Evolutionary conservation across 148 eudicot species (phyloP).

Genomic region (Amaranthus hypochondriacus): DNA sequence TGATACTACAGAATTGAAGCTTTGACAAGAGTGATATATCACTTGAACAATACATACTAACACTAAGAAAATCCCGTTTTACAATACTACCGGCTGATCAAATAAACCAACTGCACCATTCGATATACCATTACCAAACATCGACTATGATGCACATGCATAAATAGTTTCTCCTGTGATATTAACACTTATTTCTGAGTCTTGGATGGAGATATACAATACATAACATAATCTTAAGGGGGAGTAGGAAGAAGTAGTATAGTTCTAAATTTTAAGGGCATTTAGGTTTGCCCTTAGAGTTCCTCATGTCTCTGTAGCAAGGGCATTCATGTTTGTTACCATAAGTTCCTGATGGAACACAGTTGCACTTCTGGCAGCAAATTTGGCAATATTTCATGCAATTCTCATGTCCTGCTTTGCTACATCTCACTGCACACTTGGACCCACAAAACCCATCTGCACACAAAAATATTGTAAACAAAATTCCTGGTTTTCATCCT

Average conservation of each 20-base stretch:
- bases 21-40: not conserved
- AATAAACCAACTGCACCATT: too few relatives aligned
- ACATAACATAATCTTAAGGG: not conserved
- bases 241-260: not conserved
- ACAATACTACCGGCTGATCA: not conserved
- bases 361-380: slow-evolving; percentile 46
- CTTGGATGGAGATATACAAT: not conserved
- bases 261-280: slow-evolving; percentile 37
- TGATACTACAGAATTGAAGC: not conserved
- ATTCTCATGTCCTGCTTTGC: slow-evolving; percentile 25
- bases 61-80: not conserved
- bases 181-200: not conserved
- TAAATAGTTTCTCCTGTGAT: not conserved
- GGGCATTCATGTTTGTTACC: slow-evolving; percentile 68
- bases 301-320: slow-evolving; percentile 53
- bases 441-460: slow-evolving; percentile 24
- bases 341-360: slow-evolving; percentile 59
- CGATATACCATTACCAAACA: too few relatives aligned
- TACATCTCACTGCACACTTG: slow-evolving; percentile 43
- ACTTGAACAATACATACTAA: not conserved
- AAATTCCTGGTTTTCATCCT: not conserved
- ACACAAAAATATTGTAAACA: slow-evolving; percentile 14
- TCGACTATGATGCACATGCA: not conserved
- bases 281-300: slow-evolving; percentile 49
- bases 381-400: slow-evolving; percentile 44